Percentiles rank a stretch among this genome's conserved stretches.
Evolutionary conservation across 805 yeast genomes (phyloP).

Genomic region (Candida morakotiae): DNA sequence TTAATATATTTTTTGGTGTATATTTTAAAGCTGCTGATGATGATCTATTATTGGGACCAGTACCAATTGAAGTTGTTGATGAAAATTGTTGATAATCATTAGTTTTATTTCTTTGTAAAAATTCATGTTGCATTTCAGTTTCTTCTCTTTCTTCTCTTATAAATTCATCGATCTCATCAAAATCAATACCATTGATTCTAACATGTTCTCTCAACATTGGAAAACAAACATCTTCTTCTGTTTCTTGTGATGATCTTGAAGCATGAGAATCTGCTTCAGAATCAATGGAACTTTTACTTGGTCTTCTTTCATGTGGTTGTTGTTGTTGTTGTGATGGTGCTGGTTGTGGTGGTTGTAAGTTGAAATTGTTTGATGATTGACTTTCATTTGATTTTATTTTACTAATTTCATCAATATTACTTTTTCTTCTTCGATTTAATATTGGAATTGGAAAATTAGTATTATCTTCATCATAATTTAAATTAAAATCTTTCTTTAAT

Average conservation of each 20-base stretch:
- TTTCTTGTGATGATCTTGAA: slow-evolving; percentile 78
- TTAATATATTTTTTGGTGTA: slow-evolving; percentile 46
- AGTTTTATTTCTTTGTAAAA: slow-evolving; percentile 18
- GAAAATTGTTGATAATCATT: slow-evolving; percentile 8
- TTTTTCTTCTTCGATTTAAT: slow-evolving; percentile 15
- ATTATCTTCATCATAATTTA: slow-evolving; percentile 16
- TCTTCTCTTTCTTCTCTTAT: slow-evolving; percentile 57
- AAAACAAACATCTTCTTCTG: slow-evolving; percentile 97
- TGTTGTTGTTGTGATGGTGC: slow-evolving; percentile 8
- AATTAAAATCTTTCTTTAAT: slow-evolving; percentile 17
- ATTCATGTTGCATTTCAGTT: slow-evolving; percentile 22
- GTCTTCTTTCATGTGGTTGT: slow-evolving; percentile 22
- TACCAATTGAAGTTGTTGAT: background rate
- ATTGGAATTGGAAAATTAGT: slow-evolving; percentile 11
- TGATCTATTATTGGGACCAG: slow-evolving; percentile 7
- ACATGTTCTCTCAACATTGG: slow-evolving; percentile 74
- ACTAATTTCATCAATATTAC: slow-evolving; percentile 34
- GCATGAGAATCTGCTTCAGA: slow-evolving; percentile 70
- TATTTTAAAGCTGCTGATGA: slow-evolving; percentile 54
- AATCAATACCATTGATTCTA: slow-evolving; percentile 74
- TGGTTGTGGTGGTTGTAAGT: slow-evolving; percentile 12
- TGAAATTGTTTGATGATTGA: slow-evolving; percentile 4
- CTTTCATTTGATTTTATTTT: slow-evolving; percentile 23
- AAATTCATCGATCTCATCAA: slow-evolving; percentile 84
- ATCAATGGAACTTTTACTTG: slow-evolving; percentile 41